These are phyloP conservation scores for Huntiella moniliformis DNA, from an alignment of 2,329 filamentous ascomycete genomes.

Conservation along the genomic window DNA sequence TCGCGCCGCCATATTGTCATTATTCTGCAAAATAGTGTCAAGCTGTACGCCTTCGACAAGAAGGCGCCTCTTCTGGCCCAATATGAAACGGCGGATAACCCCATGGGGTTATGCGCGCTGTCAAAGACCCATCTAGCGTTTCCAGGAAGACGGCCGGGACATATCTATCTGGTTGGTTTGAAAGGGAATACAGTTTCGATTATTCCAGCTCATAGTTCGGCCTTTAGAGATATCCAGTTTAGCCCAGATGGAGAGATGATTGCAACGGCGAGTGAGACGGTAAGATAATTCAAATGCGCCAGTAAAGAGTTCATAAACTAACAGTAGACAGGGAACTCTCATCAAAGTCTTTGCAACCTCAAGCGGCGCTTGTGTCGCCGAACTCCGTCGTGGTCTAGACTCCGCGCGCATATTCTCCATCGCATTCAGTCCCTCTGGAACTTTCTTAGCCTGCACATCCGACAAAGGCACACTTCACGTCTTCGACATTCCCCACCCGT, in stretches of 20 bases:
- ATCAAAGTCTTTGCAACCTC: conserved; percentile 68
- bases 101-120: conserved; percentile 60
- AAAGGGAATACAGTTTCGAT: conserved; percentile 71
- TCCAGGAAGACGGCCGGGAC: conserved; percentile 69
- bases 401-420: conserved; percentile 74
- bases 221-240: conserved; percentile 59
- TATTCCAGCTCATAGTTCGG: conserved; percentile 71
- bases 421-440: conserved; percentile 66
- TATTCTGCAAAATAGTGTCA: conserved; percentile 62
- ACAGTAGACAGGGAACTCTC: conserved; percentile 45
- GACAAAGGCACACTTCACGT: conserved; percentile 94
- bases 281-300: conserved; percentile 2
- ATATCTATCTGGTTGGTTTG: conserved; percentile 74
- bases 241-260: conserved; percentile 64
- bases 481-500: conserved; percentile 58
- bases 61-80: conserved; percentile 50
- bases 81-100: conserved; percentile 77
- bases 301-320: background rate
- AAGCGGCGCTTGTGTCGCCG: conserved; percentile 63
- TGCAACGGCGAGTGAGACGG: conserved; percentile 72
- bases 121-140: conserved; percentile 59
- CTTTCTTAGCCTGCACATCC: conserved; percentile 73
- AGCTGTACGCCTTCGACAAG: conserved; percentile 61
- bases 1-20: conserved; percentile 61
- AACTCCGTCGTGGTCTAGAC: conserved; percentile 78